Evolutionary conservation across 495 filamentous ascomycete genomes (phyloP).

Genomic region (Parmelia sp.): DNA sequence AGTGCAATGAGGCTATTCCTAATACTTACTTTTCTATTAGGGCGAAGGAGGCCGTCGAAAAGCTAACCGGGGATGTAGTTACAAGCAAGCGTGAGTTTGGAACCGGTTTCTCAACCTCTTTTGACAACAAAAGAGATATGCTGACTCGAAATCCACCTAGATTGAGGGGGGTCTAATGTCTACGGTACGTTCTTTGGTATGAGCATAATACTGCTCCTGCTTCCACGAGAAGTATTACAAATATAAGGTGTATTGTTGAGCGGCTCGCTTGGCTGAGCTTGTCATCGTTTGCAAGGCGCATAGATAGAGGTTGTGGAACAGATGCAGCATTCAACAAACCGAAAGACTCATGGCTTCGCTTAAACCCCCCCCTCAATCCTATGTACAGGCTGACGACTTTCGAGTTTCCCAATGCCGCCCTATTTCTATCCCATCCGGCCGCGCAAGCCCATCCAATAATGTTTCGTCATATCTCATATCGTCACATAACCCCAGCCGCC

Average conservation of each 20-base stretch:
- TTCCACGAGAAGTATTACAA: neutral
- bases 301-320: neutral
- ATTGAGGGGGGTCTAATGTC: neutral
- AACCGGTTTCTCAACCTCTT: neutral
- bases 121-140: neutral
- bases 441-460: neutral
- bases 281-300: neutral
- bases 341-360: neutral
- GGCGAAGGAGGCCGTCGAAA: constrained; percentile 95
- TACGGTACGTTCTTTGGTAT: neutral
- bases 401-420: neutral
- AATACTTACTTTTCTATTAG: constrained; percentile 43
- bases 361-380: neutral
- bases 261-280: neutral
- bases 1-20: neutral
- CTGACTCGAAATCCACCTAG: neutral
- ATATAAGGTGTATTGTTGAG: neutral
- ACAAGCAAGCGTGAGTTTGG: constrained; percentile 77
- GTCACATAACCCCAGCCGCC: constrained; percentile 24
- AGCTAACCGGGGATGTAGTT: constrained; percentile 87
- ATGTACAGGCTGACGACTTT: neutral
- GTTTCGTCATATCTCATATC: constrained; percentile 1
- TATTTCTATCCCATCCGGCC: neutral
- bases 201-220: neutral
- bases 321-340: neutral